phyloP scores from a whole-genome alignment of 805 yeast genomes.

The Suhomyces canberraensis region DNA sequence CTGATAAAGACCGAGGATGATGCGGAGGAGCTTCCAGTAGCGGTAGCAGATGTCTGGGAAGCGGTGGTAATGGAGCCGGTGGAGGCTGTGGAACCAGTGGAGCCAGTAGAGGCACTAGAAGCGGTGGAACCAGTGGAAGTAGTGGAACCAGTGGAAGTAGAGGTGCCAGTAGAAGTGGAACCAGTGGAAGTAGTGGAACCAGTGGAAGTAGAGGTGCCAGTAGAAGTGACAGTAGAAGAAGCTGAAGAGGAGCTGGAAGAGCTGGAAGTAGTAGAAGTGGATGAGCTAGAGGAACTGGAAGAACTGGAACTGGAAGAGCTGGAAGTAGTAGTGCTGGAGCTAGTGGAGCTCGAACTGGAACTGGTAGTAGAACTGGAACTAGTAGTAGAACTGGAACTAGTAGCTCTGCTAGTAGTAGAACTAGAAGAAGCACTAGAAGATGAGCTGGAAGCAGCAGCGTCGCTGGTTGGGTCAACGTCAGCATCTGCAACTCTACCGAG shows the following conservation, averaged over 20 bases:
- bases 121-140: background rate
- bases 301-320: slow-evolving; percentile 3
- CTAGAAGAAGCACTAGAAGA: slow-evolving; percentile 13
- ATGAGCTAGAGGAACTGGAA: slow-evolving; percentile 3
- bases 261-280: slow-evolving; percentile 1
- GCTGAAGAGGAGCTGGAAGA: slow-evolving; percentile 10
- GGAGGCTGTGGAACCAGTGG: background rate
- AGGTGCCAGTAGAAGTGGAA: slow-evolving; percentile 9
- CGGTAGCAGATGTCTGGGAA: background rate
- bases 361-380: slow-evolving; percentile 8
- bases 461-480: slow-evolving; percentile 32
- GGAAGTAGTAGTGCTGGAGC: slow-evolving; percentile 7
- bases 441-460: slow-evolving; percentile 16
- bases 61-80: background rate
- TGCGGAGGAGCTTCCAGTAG: background rate
- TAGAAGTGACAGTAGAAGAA: slow-evolving; percentile 4
- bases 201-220: slow-evolving; percentile 21
- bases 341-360: slow-evolving; percentile 12
- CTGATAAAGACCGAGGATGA: too few relatives aligned
- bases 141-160: background rate
- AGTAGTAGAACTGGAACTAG: slow-evolving; percentile 3
- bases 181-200: slow-evolving; percentile 16
- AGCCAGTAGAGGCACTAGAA: background rate
- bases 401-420: slow-evolving; percentile 12
- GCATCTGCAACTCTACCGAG: slow-evolving; percentile 55